phyloP scores from a whole-genome alignment of 441 rosid genomes.

The Croton laevigatus region DNA sequence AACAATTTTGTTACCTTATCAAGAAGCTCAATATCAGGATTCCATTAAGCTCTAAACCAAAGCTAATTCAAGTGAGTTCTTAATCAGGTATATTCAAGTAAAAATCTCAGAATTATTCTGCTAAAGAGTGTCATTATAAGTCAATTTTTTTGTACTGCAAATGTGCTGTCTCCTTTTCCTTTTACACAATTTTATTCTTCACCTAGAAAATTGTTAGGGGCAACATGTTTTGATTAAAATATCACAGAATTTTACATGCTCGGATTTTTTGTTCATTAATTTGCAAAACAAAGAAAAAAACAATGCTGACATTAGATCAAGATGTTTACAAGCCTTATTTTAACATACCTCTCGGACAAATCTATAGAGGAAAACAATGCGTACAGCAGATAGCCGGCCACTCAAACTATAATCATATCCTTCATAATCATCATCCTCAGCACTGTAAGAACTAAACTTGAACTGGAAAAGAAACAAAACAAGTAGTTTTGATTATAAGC shows the following conservation, averaged over 20 bases:
- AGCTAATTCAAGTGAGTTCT: not conserved
- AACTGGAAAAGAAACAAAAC: conserved; percentile 53
- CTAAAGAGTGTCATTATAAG: not conserved
- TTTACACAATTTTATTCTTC: not conserved
- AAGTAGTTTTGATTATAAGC: conserved; percentile 9
- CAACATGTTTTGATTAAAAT: not conserved
- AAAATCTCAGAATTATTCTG: not conserved
- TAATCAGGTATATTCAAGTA: not conserved
- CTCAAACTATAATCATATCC: conserved; percentile 95
- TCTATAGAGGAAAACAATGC: conserved; percentile 93
- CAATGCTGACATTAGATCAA: not conserved
- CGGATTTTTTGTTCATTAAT: not conserved
- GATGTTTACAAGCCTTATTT: conserved; percentile 11
- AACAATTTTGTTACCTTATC: not conserved
- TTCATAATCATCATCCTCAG: conserved; percentile 97
- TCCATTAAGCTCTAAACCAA: not conserved
- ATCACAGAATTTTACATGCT: not conserved
- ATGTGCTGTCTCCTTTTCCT: not conserved
- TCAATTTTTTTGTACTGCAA: not conserved
- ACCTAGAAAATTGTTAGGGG: no score
- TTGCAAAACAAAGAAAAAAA: not conserved
- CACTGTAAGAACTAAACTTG: conserved; percentile 81
- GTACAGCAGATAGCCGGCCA: conserved; percentile 93
- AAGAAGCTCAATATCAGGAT: not conserved
- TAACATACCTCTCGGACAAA: conserved; percentile 95